A percentile compares a stretch with the other conserved stretches of the same genome.
phyloP scores from a whole-genome alignment of 768 basidiomycete species.

The Hygrocybe punicea region DNA sequence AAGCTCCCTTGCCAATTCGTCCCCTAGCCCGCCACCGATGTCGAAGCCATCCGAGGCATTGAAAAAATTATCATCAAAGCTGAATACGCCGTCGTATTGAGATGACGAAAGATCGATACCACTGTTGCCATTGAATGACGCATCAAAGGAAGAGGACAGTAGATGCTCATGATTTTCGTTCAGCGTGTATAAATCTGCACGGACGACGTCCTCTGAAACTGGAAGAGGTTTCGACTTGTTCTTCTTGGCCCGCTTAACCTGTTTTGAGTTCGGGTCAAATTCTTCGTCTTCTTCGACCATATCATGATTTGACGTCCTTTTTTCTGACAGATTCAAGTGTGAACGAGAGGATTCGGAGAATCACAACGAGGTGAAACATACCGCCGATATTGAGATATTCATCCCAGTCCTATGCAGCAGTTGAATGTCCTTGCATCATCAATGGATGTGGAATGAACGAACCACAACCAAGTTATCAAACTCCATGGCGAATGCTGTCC shows the following conservation, averaged over 20 bases:
- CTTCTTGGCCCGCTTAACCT: conserved; percentile 23
- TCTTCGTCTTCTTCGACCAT: conserved; percentile 29
- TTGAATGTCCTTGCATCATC: conserved; percentile 1
- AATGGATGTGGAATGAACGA: conserved; percentile 19
- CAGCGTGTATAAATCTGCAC: conserved; percentile 61
- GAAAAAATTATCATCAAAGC: conserved; percentile 53
- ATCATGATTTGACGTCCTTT: neutral
- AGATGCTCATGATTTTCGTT: conserved; percentile 67
- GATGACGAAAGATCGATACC: conserved; percentile 51
- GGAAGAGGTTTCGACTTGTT: conserved; percentile 23
- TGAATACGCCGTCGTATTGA: conserved; percentile 47
- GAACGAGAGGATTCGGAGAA: neutral
- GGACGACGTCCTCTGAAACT: conserved; percentile 41
- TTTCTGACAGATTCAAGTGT: neutral
- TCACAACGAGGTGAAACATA: conserved; percentile 16
- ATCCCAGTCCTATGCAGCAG: conserved; percentile 53
- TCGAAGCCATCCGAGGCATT: conserved; percentile 53
- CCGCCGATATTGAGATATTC: conserved; percentile 53
- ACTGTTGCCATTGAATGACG: conserved; percentile 46
- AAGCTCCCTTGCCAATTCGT: conserved; percentile 71
- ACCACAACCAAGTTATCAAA: conserved; percentile 67
- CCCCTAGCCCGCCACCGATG: conserved; percentile 58
- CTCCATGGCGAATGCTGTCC: conserved; percentile 48
- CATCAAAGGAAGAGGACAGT: conserved; percentile 62
- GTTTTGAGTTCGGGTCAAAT: conserved; percentile 43